Percentiles rank a stretch among this genome's conserved stretches.
Evolutionary conservation across 2,329 filamentous ascomycete genomes (phyloP).

Genomic region (Botrytis sinoallii): DNA sequence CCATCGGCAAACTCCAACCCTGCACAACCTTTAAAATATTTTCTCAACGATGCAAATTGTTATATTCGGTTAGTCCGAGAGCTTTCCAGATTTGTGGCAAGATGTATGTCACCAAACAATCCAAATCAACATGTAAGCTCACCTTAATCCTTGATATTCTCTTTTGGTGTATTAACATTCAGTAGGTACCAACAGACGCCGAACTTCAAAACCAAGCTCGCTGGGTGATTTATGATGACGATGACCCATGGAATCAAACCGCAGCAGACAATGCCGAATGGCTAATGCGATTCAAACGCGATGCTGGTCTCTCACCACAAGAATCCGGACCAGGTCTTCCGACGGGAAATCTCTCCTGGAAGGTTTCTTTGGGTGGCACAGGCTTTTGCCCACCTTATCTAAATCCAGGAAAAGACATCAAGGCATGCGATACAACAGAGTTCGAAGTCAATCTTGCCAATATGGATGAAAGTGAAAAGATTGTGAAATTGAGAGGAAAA

Average conservation of each 20-base stretch:
- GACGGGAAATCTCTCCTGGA: slow-evolving; percentile 43
- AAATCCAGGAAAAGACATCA: slow-evolving; percentile 42
- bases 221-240: slow-evolving; percentile 62
- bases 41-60: slow-evolving; percentile 59
- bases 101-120: slow-evolving; percentile 57
- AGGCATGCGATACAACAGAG: slow-evolving; percentile 38
- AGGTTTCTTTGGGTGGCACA: slow-evolving; percentile 48
- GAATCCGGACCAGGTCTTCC: slow-evolving; percentile 51
- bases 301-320: slow-evolving; percentile 50
- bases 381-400: slow-evolving; percentile 56
- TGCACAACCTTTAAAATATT: slow-evolving; percentile 40
- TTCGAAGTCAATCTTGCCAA: slow-evolving; percentile 30
- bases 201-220: slow-evolving; percentile 62
- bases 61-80: slow-evolving; percentile 55
- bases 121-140: slow-evolving; percentile 50
- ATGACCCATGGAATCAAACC: slow-evolving; percentile 63
- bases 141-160: background rate
- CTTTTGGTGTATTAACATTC: background rate
- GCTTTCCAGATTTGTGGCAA: slow-evolving; percentile 50
- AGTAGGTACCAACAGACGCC: slow-evolving; percentile 50
- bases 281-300: slow-evolving; percentile 60
- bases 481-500: slow-evolving; percentile 44
- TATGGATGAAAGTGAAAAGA: slow-evolving; percentile 31
- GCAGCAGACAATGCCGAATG: slow-evolving; percentile 62
- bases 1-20: slow-evolving; percentile 35